These are phyloP conservation scores for Lachnellula occidentalis DNA, from an alignment of 2,329 filamentous ascomycete genomes.

Conservation along the genomic window DNA sequence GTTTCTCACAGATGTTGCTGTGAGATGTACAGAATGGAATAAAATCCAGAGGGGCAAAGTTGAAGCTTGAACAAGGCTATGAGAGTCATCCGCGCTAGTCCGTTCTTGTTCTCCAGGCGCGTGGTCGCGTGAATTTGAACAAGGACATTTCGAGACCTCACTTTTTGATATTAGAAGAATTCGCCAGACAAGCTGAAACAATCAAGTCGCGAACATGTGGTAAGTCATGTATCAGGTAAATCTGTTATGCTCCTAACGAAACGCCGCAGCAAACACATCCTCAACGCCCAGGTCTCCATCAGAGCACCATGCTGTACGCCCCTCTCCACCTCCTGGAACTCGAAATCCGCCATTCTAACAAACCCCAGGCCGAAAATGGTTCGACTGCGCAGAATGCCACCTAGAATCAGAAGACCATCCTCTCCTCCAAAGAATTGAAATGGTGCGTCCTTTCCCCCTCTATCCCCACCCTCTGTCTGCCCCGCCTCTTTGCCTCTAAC, in stretches of 20 bases:
- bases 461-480: background rate
- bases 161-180: background rate
- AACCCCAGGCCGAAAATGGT: slow-evolving; percentile 81
- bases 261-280: slow-evolving; percentile 77
- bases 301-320: slow-evolving; percentile 87
- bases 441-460: slow-evolving; percentile 44
- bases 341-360: background rate
- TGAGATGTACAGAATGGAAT: slow-evolving; percentile 10
- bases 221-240: slow-evolving; percentile 11
- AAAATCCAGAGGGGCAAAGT: slow-evolving; percentile 9
- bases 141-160: background rate
- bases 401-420: slow-evolving; percentile 71
- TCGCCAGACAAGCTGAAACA: background rate
- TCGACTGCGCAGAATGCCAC: slow-evolving; percentile 96
- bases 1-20: slow-evolving; percentile 18
- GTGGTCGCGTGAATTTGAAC: background rate
- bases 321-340: background rate
- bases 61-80: slow-evolving; percentile 12
- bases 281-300: slow-evolving; percentile 96
- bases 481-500: background rate
- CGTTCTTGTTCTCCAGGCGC: background rate
- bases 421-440: slow-evolving; percentile 73
- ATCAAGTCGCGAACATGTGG: slow-evolving; percentile 24
- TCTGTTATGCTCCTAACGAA: background rate
- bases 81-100: background rate